Evolutionary conservation across 1,284 basidiomycete species (phyloP), one percentile per base, ranked within the genome.

Genomic region (Marasmius fiardii): DNA sequence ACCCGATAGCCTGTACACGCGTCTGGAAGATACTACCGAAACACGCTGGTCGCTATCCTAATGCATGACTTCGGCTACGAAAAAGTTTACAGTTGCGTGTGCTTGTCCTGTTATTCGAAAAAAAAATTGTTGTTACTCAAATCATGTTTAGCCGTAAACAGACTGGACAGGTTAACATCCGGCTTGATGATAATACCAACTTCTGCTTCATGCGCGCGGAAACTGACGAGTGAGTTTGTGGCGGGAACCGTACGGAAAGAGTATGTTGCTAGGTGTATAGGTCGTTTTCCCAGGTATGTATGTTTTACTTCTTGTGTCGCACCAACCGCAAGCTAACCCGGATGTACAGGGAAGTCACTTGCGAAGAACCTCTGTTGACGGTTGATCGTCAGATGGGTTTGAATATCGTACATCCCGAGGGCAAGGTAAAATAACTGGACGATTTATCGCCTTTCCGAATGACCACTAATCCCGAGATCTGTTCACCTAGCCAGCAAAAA

Each of bases 381-480:
- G 87, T 98, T 3, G 97, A 99, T 72, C 80, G 95, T 51, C 95
- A 98, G 68, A 95, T 95, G 86, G 95, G 95, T 3, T 72, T 98
- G 48, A 97, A 96, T 63, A 90, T 98, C 51, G 92, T 98, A 23
- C 93, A 96, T 67, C 92, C 93, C 0, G 86, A 95, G 61, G 95
- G 95, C 51, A 94, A 96, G 79, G 93, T 92, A 63, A 44, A n/a
- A 74, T 64, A 2, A 20, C 20, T 51, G 41, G 28, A 41, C n/a
- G 11, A 41, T 51, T 12, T 50, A 43, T 51, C n/a, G 31, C 50
- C 47, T 53, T 57, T 43, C 34, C 31, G 57, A 31, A 31, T 10
- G 10, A 10, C 28, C 28, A 31, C 10, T 10, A 4, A 31, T 24
- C 52, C 55, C 20, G 54, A 55, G 6, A 52, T 52, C 24, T 51